phyloP scores from a whole-genome alignment of 2,329 filamentous ascomycete genomes.

The Trichoderma afroharzianum region DNA sequence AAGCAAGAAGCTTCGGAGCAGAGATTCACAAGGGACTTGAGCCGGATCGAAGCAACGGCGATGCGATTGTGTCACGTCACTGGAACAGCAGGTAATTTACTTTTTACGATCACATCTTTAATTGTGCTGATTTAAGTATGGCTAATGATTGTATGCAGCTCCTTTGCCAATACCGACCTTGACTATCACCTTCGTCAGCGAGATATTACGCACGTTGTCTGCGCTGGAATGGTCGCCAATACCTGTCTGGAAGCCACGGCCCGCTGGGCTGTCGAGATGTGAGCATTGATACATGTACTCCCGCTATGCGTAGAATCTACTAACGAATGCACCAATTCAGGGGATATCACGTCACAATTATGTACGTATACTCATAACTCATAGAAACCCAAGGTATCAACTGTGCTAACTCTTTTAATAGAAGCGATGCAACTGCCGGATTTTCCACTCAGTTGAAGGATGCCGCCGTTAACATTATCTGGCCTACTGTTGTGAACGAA shows the following conservation, averaged over 20 bases:
- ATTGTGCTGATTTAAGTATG: background rate
- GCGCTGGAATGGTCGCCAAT: constrained; percentile 21
- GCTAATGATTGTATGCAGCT: background rate
- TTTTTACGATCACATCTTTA: no score
- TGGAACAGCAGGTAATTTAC: constrained; percentile 7
- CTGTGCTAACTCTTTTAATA: background rate
- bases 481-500: constrained; percentile 16
- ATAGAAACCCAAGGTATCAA: no score
- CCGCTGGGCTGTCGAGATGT: constrained; percentile 20
- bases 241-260: constrained; percentile 22
- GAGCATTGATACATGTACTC: background rate
- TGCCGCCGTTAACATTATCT: constrained; percentile 9
- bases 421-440: constrained; percentile 14
- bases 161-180: constrained; percentile 8
- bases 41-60: constrained; percentile 21
- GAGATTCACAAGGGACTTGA: constrained; percentile 19
- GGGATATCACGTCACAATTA: constrained; percentile 15
- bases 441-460: constrained; percentile 11
- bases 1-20: constrained; percentile 19
- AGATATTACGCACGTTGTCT: constrained; percentile 20
- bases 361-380: background rate
- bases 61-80: constrained; percentile 19
- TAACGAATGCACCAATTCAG: background rate
- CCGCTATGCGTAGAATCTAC: background rate
- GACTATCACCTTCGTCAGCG: constrained; percentile 13